A percentile compares a stretch with the other conserved stretches of the same genome.
Conservation (phyloP, 169 alveolate genomes). For the Babesia ovata region DNA sequence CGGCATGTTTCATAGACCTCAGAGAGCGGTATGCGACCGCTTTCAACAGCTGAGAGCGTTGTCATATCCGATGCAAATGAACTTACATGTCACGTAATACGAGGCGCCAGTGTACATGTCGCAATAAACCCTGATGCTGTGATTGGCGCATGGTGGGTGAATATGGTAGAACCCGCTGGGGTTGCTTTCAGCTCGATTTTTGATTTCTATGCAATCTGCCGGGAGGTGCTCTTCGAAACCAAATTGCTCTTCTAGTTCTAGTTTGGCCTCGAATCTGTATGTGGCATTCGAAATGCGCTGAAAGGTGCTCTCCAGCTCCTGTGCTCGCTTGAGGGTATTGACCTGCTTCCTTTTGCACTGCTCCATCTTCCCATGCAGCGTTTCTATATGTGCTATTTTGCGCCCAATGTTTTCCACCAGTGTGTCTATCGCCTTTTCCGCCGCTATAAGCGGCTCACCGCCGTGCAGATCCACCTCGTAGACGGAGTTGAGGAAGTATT, state of each 20-base stretch:
- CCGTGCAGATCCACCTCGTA: conserved; percentile 79
- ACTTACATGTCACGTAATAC: conserved; percentile 70
- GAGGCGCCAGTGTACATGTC: conserved; percentile 85
- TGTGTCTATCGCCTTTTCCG: conserved; percentile 37
- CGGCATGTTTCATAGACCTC: conserved; percentile 45
- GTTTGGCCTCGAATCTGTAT: conserved; percentile 32
- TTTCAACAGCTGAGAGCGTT: conserved; percentile 50
- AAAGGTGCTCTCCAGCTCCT: conserved; percentile 34
- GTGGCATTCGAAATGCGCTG: conserved; percentile 34
- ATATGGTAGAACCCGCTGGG: conserved; percentile 88
- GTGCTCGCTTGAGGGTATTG: conserved; percentile 49
- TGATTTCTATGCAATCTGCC: conserved; percentile 82
- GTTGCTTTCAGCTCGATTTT: conserved; percentile 74
- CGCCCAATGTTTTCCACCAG: conserved; percentile 56
- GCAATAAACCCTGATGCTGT: conserved; percentile 84
- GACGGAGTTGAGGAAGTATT: conserved; percentile 85
- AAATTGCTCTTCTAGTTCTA: conserved; percentile 60
- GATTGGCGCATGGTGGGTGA: conserved; percentile 80
- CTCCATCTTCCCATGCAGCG: conserved; percentile 40
- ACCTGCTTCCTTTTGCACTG: conserved; percentile 49
- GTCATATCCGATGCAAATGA: conserved; percentile 17
- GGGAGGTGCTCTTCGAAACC: conserved; percentile 73
- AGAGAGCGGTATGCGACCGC: conserved; percentile 68
- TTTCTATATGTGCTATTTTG: conserved; percentile 51
- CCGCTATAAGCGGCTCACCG: conserved; percentile 70